Base-by-base conservation (phyloP, 2,329 filamentous ascomycete species). In the Xylariaceae sp. region DNA sequence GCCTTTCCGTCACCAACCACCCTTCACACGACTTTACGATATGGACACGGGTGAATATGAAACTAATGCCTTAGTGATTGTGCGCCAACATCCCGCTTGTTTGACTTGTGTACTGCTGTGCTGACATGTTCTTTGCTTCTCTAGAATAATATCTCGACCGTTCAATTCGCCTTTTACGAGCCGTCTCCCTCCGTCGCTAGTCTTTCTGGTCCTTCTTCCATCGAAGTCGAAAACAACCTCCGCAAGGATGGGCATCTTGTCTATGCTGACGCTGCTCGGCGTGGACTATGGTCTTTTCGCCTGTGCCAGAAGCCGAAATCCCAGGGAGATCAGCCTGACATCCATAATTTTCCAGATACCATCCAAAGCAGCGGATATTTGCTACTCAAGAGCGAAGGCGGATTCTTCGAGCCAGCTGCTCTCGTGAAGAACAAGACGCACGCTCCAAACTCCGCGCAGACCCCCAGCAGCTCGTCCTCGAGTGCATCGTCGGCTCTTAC, bases 11-110 rank as follows among this genome's bases (percentile, higher is more conserved):
- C 22, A 26, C 6, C 11, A 26, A 6, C 11, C 22, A 26, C 22
- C 6, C 11, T 11, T 11, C 6, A 26, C 6, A 26, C 22, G 22
- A 11, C 62, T 53, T 63, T 58, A 58, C 74, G 76, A 74, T 59
- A 81, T 81, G 78, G 78, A 81, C 64, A 72, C 73, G 62, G 74
- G 75, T 51, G 77, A 81, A 65, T 79, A 79, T 63, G 76, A 79
- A 57, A 81, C 78, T 59, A 81, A 81, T 64, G 71, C 70, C 47
- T 64, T 81, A 55, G 65, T 78, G 56, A 69, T 80, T 66, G 78
- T 81, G 52, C 55, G 74, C 66, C 15, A 28, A 12, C 9, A 8
- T 28, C 18, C 22, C 34, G 26, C 15, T 28, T 31, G 32, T 22
- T 9, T 6, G 34, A 6, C 34, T 15, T 22, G 9, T 19, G 16